Evolutionary conservation across 2,329 filamentous ascomycete genomes (phyloP), one percentile per base, ranked within the genome.

Genomic region (Phyllosticta citriasiana): DNA sequence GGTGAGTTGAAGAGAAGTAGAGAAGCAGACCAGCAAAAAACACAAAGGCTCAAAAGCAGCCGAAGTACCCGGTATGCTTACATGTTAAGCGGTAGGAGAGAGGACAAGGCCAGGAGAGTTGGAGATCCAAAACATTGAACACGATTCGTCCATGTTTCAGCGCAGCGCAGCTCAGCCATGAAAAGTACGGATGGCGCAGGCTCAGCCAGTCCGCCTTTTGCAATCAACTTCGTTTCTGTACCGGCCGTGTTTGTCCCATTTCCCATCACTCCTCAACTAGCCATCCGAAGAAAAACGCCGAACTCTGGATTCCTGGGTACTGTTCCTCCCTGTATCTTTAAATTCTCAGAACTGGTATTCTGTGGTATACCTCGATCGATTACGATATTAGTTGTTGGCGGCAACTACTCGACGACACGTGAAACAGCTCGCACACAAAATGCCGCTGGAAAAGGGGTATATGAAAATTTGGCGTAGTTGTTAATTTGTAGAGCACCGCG

Each of bases 111-210:
- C 22, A 61, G 24, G 27, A 50, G 27, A 40, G 33, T 40, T 40
- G 33, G 9, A 40, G 55, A 26, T 8, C 51, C 40, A 60, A 57
- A 61, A 27, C 1, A 53, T n/a, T 25, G 52, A 61, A 55, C 24
- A 61, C 52, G 47, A 61, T 50, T 54, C 52, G 25, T 61, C 30
- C 54, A 33, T 54, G 53, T 61, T 54, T 53, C 59, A 56, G 55
- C 54, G 58, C 53, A 60, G 58, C 58, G 58, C 53, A 60, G 58
- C 53, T 52, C 58, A 60, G 58, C 54, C 40, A 60, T 55, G 53
- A 61, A 61, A 57, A 54, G 59, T 52, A 53, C 59, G 59, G 59
- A 61, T 61, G 59, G 54, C 59, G 59, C 59, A 61, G 59, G 59
- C 52, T 61, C 59, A 26, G 56, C 59, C 59, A 61, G 59, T 61